Base-by-base conservation (phyloP, 129 eudicot genomes). In the Smallanthus sonchifolius region DNA sequence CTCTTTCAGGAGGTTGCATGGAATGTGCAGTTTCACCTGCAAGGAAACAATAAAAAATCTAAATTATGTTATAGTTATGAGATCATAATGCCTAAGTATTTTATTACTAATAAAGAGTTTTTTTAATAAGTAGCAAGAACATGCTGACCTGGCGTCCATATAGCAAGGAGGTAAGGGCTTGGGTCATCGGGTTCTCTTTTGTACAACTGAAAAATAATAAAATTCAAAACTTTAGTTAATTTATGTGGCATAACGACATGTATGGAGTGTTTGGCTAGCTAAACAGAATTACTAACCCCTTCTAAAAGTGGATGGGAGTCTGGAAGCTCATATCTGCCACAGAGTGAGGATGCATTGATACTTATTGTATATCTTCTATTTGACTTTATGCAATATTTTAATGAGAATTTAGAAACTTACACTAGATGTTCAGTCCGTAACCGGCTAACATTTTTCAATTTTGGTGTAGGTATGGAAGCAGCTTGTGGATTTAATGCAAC, bases 371-470 rank as follows among this genome's bases (percentile, higher is more conserved):
- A 73, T 44, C 9, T 59, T 17, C 78, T 32, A 37, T 38, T 72
- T 55, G 66, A 72, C 9, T 19, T 71, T 11, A 51, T 65, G 14
- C 11, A 6, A 14, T 62, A n/a, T 48, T 20, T 48, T n/a, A 15
- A 51, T 2, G 14, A 19, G 64, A 7, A 15, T 19, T 37, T 36
- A 57, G 56, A 24, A 30, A 82, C 99, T 86, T 84, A 95, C 99
- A 95, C 99, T 78, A 85, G 94, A 83, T 95, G 99, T 85, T 95
- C 99, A 48, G 99, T 91, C 61, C 99, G 81, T 39, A 95, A 82
- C 10, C 99, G 92, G 65, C 85, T 95, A 70, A 88, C 88, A 68
- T 87, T 82, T 80, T 95, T 95, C 65, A 95, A 82, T 79, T 95
- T 91, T 5, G 92, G 96, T 45, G 86, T 82, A 43, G 99, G 97